Percentiles rank a stretch among this genome's conserved stretches.
Conservation (phyloP, 2,329 filamentous ascomycete genomes). For the Arthrinium puccinioides region DNA sequence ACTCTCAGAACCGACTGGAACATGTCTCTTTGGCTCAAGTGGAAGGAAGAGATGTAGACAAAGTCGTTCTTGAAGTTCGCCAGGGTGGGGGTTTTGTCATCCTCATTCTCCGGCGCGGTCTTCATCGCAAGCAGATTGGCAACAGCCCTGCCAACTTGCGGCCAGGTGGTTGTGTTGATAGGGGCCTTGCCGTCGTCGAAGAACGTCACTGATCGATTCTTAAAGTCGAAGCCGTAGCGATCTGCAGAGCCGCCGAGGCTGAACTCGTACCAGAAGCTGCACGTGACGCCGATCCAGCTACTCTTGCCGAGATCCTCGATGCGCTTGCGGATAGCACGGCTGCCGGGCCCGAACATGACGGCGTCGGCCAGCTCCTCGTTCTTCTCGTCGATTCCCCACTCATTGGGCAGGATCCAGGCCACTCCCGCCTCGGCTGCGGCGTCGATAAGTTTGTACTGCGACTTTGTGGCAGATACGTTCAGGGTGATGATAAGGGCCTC, state of each 20-base stretch:
- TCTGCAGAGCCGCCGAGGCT: constrained; percentile 31
- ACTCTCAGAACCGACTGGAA: constrained; percentile 53
- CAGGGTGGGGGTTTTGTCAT: constrained; percentile 28
- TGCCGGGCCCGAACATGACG: constrained; percentile 15
- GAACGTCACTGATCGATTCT: constrained; percentile 30
- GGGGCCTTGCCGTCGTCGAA: constrained; percentile 50
- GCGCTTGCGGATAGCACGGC: constrained; percentile 19
- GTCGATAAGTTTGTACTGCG: constrained; percentile 40
- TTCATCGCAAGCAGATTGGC: constrained; percentile 39
- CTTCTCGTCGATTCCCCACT: constrained; percentile 32
- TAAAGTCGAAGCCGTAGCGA: constrained; percentile 43
- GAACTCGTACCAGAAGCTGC: constrained; percentile 48
- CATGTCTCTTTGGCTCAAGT: constrained; percentile 56
- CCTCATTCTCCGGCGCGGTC: constrained; percentile 22
- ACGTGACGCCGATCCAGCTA: constrained; percentile 35
- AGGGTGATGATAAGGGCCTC: constrained; percentile 53
- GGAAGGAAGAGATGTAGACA: constrained; percentile 49
- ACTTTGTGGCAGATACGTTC: constrained; percentile 28
- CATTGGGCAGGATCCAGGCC: constrained; percentile 26
- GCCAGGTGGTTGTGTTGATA: constrained; percentile 36
- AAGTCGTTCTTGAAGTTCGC: constrained; percentile 37
- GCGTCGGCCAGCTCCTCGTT: constrained; percentile 28
- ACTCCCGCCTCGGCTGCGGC: constrained; percentile 50
- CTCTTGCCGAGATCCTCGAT: constrained; percentile 32
- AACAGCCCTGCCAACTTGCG: constrained; percentile 37